Base-by-base conservation (phyloP, 495 filamentous ascomycete genomes). In the Lophium mytilinum region DNA sequence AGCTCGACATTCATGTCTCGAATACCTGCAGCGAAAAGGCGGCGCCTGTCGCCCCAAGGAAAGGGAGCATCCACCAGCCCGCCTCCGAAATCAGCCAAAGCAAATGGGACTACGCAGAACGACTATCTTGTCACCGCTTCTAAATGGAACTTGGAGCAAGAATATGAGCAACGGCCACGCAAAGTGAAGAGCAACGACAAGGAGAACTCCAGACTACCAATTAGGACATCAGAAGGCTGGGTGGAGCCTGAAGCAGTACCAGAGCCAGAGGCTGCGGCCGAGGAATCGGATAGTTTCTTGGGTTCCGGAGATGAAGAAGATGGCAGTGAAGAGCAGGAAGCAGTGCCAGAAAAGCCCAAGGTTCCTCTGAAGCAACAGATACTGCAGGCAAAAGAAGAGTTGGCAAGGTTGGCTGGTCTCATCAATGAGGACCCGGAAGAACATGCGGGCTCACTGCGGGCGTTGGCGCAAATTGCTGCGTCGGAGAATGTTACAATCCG, bases 401-500 rank as follows among this genome's bases (percentile, higher is more conserved):
- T 98, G 30, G 92, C 93, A 11, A 83, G 82, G 62, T 79, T 94
- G 50, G 93, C 91, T 14, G 78, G 77, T 9, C 71, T 84, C 51
- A 78, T 98, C 63, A 95, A 94, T 63, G 91, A 96, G 68, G 86
- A 92, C 53, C 93, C 93, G 10, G 94, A 98, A 65, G 92, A 96
- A 66, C 82, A 97, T 69, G 78, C 84, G 15, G 82, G 83, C 36
- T 67, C 61, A n/a, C 51, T 96, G 72, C 86, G 86, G 68, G 79
- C 79, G 7, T 73, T 98, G 68, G 83, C 84, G 14, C 79, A 87
- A 58, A 82, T 97, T 64, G 85, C 82, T 36, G 76, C 84, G 42
- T 85, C 83, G 1, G 67, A 75, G 8, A 85, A 90, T 56, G 58
- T 41, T 41, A 83, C 86, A 6, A 84, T 97, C 64, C 83, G 86